Percentiles rank a stretch among this genome's conserved stretches.
phyloP scores from a whole-genome alignment of 2,329 filamentous ascomycete species.

The Alternaria burnsii region DNA sequence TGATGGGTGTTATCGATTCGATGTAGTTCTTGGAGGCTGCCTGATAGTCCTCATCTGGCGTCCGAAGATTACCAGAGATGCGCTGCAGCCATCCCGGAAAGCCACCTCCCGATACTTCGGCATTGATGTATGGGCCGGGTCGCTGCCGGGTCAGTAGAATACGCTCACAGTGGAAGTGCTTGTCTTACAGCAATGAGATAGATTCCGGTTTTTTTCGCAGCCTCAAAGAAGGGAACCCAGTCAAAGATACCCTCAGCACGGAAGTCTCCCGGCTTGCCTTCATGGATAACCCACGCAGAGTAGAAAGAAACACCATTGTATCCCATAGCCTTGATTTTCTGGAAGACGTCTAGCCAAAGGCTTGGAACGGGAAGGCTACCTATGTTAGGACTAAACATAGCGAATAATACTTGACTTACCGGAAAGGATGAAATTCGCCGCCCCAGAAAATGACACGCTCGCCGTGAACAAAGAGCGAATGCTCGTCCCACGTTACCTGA shows the following conservation, averaged over 20 bases:
- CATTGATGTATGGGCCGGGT: slow-evolving; percentile 78
- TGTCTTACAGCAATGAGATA: slow-evolving; percentile 70
- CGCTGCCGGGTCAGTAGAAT: slow-evolving; percentile 20
- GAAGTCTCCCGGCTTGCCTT: slow-evolving; percentile 74
- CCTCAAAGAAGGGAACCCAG: slow-evolving; percentile 76
- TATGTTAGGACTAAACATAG: neutral
- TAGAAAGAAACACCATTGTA: slow-evolving; percentile 83
- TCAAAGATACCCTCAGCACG: slow-evolving; percentile 75
- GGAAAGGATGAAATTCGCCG: slow-evolving; percentile 75
- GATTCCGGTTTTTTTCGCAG: slow-evolving; percentile 73
- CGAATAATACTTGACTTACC: slow-evolving; percentile 40
- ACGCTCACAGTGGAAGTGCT: neutral
- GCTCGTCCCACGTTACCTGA: slow-evolving; percentile 72
- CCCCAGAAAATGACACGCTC: slow-evolving; percentile 74
- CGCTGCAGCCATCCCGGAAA: slow-evolving; percentile 81
- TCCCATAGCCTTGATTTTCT: slow-evolving; percentile 81
- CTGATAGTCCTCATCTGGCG: slow-evolving; percentile 67
- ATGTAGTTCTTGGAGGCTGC: slow-evolving; percentile 67
- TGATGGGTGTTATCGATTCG: slow-evolving; percentile 67
- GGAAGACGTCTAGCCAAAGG: slow-evolving; percentile 75
- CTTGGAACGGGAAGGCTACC: slow-evolving; percentile 64
- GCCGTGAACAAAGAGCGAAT: slow-evolving; percentile 73
- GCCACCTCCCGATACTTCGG: slow-evolving; percentile 76
- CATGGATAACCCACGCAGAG: slow-evolving; percentile 76
- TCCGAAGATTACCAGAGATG: slow-evolving; percentile 68